These are phyloP conservation scores for Clitoria ternatea DNA, from an alignment of 306 rosid genomes.

Conservation along the genomic window DNA sequence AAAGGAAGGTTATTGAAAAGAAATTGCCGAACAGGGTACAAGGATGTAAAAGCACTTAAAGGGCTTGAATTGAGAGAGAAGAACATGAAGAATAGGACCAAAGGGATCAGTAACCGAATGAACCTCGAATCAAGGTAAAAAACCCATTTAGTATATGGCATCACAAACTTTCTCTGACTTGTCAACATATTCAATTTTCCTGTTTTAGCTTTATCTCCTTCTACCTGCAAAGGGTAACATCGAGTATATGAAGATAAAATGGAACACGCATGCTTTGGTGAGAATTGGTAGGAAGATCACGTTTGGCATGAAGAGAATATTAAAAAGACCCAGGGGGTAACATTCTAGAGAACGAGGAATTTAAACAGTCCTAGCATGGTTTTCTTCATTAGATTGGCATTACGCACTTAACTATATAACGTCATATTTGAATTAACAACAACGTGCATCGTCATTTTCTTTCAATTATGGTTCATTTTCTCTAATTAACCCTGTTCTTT, in stretches of 20 bases:
- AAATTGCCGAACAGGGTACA: conserved; percentile 38
- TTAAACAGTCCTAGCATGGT: no score
- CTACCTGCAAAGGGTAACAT: background rate
- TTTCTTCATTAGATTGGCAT: no score
- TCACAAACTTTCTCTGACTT: conserved; percentile 20
- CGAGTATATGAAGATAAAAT: background rate
- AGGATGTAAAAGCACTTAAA: conserved; percentile 23
- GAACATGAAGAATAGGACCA: conserved; percentile 44
- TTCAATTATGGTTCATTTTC: no score
- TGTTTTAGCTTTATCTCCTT: background rate
- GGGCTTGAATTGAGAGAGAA: conserved; percentile 35
- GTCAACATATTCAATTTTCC: conserved; percentile 16
- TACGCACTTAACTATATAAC: no score
- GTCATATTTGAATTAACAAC: no score
- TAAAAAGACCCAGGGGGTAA: background rate
- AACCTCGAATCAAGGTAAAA: conserved; percentile 50
- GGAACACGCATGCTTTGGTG: background rate
- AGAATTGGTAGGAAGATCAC: conserved; percentile 13
- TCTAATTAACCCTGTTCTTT: no score
- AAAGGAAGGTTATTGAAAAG: conserved; percentile 23
- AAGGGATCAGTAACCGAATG: conserved; percentile 40
- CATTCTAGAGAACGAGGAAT: background rate
- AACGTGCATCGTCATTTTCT: no score
- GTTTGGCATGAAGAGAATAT: no score
- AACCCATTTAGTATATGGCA: conserved; percentile 30